These are phyloP conservation scores for Candida sonorensis DNA, from an alignment of 805 yeast species.

Conservation along the genomic window DNA sequence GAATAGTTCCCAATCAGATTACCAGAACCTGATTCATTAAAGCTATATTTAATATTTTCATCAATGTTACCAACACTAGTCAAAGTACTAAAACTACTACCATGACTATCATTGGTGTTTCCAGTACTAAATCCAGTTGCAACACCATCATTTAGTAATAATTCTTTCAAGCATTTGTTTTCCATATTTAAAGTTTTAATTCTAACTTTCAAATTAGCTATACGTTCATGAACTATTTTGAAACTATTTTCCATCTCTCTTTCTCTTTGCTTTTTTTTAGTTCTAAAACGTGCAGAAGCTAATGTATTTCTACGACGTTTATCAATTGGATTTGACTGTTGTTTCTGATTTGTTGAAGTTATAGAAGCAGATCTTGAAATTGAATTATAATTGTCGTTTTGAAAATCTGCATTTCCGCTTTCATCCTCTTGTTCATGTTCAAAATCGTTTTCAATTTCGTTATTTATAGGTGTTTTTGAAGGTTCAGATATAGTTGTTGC, in stretches of 20 bases:
- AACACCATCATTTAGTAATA: slow-evolving; percentile 19
- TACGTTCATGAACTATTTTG: slow-evolving; percentile 35
- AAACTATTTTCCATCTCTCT: slow-evolving; percentile 50
- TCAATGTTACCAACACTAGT: slow-evolving; percentile 31
- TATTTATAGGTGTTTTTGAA: too few relatives aligned
- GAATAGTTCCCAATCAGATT: too few relatives aligned
- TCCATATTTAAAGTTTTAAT: slow-evolving; percentile 56
- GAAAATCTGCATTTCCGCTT: too few relatives aligned
- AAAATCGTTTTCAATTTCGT: too few relatives aligned
- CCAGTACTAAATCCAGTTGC: background rate
- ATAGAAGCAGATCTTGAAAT: background rate
- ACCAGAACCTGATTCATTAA: too few relatives aligned
- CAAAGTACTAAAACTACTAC: background rate
- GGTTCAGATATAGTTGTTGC: too few relatives aligned
- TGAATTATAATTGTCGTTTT: background rate
- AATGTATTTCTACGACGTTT: slow-evolving; percentile 56
- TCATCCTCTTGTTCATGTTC: too few relatives aligned
- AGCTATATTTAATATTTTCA: too few relatives aligned
- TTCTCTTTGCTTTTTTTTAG: slow-evolving; percentile 54
- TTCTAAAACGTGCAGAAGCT: slow-evolving; percentile 59
- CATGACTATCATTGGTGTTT: too few relatives aligned
- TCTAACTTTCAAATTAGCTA: slow-evolving; percentile 37
- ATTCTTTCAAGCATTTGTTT: slow-evolving; percentile 47
- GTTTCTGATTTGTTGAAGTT: too few relatives aligned
- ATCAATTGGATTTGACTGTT: too few relatives aligned